Conservation (phyloP, 148 eudicot species). For the Fallopia convolvulus region DNA sequence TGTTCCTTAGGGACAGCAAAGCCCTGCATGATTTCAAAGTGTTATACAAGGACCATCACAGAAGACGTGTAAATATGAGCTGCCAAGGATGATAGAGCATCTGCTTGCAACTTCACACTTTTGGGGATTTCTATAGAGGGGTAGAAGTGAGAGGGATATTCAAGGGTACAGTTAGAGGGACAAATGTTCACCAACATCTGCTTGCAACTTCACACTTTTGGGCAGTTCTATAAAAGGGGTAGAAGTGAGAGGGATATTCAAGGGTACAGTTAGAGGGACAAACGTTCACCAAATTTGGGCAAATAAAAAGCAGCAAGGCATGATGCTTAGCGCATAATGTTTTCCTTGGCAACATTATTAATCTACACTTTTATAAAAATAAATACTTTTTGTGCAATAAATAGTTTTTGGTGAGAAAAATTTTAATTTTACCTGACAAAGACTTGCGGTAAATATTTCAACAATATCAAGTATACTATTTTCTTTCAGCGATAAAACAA, state of each 20-base stretch:
- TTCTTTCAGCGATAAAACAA: background rate
- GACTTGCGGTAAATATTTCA: background rate
- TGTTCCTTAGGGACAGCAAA: slow-evolving; percentile 80
- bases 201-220: background rate
- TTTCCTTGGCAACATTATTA: background rate
- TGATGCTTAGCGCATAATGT: background rate
- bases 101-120: background rate
- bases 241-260: background rate
- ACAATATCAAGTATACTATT: background rate
- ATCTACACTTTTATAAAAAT: too few species aligned
- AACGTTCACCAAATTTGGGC: background rate
- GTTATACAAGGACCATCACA: background rate
- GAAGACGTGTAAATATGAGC: background rate
- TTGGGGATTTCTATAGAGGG: background rate
- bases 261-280: background rate
- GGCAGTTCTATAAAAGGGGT: background rate
- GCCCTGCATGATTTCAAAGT: slow-evolving; percentile 35
- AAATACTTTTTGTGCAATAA: too few species aligned
- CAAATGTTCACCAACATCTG: background rate
- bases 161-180: background rate
- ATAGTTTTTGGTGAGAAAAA: background rate
- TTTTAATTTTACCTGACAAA: too few species aligned
- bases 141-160: background rate
- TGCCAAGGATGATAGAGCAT: background rate
- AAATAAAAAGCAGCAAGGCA: background rate